These are phyloP conservation scores for Plantago ovata DNA, from an alignment of 257 asterid species.

Conservation along the genomic window DNA sequence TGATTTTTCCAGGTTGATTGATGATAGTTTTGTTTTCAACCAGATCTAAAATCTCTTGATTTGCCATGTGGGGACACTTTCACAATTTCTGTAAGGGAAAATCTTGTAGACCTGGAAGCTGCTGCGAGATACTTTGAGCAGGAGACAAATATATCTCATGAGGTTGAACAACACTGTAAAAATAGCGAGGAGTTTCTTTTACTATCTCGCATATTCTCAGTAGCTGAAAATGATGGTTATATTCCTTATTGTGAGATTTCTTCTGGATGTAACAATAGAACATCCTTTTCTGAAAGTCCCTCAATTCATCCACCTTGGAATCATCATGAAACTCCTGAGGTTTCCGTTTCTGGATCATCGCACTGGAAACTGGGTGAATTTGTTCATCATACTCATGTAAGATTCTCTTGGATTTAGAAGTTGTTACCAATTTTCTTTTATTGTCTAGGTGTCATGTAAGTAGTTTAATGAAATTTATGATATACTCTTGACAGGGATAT, in stretches of 20 bases:
- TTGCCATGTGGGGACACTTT: slow-evolving; percentile 53
- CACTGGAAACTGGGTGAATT: slow-evolving; percentile 25
- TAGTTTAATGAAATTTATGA: slow-evolving; percentile 6
- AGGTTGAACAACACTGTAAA: slow-evolving; percentile 46
- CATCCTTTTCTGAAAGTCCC: slow-evolving; percentile 18
- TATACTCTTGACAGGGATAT: slow-evolving; percentile 33
- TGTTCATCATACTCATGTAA: slow-evolving; percentile 29
- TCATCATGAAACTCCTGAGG: slow-evolving; percentile 20
- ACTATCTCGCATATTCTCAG: slow-evolving; percentile 44
- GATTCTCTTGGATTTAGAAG: slow-evolving; percentile 19
- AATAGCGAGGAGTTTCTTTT: slow-evolving; percentile 42
- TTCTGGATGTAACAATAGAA: slow-evolving; percentile 25
- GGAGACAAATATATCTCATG: slow-evolving; percentile 43
- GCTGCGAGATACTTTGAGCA: slow-evolving; percentile 78
- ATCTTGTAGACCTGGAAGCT: slow-evolving; percentile 66
- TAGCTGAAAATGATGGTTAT: slow-evolving; percentile 47
- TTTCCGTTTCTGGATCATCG: slow-evolving; percentile 31
- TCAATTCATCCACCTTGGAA: slow-evolving; percentile 12
- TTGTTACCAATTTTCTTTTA: slow-evolving; percentile 3
- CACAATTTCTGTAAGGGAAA: slow-evolving; percentile 60
- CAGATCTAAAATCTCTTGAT: slow-evolving; percentile 59
- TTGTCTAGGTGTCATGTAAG: neutral
- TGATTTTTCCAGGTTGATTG: slow-evolving; percentile 15
- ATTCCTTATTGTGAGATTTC: slow-evolving; percentile 54
- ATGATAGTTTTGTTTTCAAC: slow-evolving; percentile 15